phyloP scores from a whole-genome alignment of 805 yeast species.

The Candida easanensis region DNA sequence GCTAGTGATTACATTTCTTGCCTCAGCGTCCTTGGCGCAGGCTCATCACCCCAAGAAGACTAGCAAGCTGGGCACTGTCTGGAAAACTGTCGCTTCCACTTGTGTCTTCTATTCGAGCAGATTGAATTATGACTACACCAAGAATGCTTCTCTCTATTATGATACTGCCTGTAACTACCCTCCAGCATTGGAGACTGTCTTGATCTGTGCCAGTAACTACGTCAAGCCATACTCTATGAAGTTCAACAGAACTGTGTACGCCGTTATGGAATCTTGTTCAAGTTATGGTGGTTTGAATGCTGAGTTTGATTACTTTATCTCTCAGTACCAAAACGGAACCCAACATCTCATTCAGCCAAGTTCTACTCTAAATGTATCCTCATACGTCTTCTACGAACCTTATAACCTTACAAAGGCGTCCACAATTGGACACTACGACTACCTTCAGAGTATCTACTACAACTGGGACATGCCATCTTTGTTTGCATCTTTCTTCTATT shows the following conservation, averaged over 20 bases:
- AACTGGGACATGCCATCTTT: conserved; percentile 20
- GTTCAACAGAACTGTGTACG: conserved; percentile 12
- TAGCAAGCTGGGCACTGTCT: conserved; percentile 1
- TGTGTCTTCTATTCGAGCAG: conserved; percentile 1
- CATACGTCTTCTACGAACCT: conserved; percentile 12
- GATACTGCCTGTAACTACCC: conserved; percentile 14
- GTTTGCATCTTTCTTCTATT: conserved; percentile 32
- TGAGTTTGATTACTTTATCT: conserved; percentile 20
- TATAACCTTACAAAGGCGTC: conserved; percentile 4
- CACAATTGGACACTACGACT: background rate
- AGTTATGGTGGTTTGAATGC: conserved; percentile 1
- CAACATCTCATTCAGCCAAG: conserved; percentile 13
- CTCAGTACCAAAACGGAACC: conserved; percentile 32
- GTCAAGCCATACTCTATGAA: conserved; percentile 9
- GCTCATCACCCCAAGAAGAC: conserved; percentile 9
- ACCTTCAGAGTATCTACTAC: conserved; percentile 10
- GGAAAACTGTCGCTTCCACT: background rate
- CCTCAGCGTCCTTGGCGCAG: background rate
- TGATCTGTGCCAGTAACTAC: conserved; percentile 9
- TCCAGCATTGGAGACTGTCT: conserved; percentile 15
- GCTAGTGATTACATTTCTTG: background rate
- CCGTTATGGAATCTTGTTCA: background rate
- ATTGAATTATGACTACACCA: conserved; percentile 3
- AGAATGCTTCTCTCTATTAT: background rate
- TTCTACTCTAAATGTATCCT: conserved; percentile 9